These are phyloP conservation scores for Fusarium concolor DNA, from an alignment of 2,329 filamentous ascomycete species.

Conservation along the genomic window DNA sequence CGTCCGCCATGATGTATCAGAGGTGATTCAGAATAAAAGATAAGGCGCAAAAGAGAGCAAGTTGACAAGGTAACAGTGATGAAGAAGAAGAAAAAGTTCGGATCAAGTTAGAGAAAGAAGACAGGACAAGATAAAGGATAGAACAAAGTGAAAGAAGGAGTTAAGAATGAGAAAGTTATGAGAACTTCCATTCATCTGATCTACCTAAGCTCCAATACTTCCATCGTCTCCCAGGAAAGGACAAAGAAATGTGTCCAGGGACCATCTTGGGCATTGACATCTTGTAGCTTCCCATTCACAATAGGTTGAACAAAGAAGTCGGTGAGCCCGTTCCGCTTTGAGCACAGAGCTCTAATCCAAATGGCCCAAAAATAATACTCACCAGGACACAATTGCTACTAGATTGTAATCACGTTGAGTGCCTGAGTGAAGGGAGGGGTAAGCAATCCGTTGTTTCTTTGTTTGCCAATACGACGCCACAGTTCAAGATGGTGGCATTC, in stretches of 20 bases:
- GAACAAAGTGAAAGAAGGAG: not conserved
- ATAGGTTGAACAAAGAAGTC: conserved; percentile 41
- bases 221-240: conserved; percentile 12
- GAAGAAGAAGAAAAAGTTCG: not conserved
- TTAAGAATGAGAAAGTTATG: not conserved
- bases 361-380: conserved; percentile 4
- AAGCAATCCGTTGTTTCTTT: conserved; percentile 30
- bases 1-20: conserved; percentile 16
- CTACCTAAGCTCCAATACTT: conserved; percentile 6
- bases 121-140: not conserved
- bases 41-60: not conserved
- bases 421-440: conserved; percentile 2
- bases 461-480: conserved; percentile 37
- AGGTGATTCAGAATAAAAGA: not conserved
- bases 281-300: conserved; percentile 11
- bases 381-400: not conserved
- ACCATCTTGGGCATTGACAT: conserved; percentile 12
- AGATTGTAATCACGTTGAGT: not conserved
- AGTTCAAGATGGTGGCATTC: not conserved
- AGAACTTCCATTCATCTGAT: not conserved
- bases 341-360: conserved; percentile 1
- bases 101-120: not conserved
- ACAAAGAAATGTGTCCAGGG: conserved; percentile 8
- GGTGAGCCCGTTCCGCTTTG: conserved; percentile 11
- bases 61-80: not conserved